A percentile compares a stretch with the other conserved stretches of the same genome.
These are phyloP conservation scores for Nakazawaea ambrosiae DNA, from an alignment of 805 yeast species.

Conservation along the genomic window DNA sequence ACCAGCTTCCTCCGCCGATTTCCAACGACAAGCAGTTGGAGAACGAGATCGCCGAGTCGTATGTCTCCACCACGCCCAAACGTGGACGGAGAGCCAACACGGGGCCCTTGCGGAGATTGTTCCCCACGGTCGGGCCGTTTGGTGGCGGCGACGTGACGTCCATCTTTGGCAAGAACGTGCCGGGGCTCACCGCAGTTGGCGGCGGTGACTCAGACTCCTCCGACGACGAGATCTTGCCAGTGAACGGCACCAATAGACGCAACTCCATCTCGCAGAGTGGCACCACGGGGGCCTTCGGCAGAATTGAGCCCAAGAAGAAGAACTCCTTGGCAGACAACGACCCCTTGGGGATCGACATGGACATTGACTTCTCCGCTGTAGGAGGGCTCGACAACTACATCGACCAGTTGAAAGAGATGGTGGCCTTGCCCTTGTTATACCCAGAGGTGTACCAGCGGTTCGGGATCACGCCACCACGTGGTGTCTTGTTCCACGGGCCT, in stretches of 20 bases:
- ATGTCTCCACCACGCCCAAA: slow-evolving; percentile 16
- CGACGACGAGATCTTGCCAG: slow-evolving; percentile 35
- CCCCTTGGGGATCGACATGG: slow-evolving; percentile 77
- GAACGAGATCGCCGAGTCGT: background rate
- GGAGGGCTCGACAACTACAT: slow-evolving; percentile 93
- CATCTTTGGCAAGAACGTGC: slow-evolving; percentile 62
- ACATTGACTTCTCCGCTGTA: slow-evolving; percentile 64
- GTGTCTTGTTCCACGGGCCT: slow-evolving; percentile 96
- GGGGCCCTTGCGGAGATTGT: slow-evolving; percentile 60
- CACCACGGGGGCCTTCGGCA: slow-evolving; percentile 9
- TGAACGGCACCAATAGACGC: slow-evolving; percentile 5
- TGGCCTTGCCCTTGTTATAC: slow-evolving; percentile 82
- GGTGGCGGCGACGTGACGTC: slow-evolving; percentile 94
- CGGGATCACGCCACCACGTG: slow-evolving; percentile 92
- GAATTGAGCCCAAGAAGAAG: slow-evolving; percentile 32
- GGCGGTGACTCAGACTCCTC: slow-evolving; percentile 35
- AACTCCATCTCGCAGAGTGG: slow-evolving; percentile 4
- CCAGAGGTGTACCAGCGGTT: slow-evolving; percentile 91
- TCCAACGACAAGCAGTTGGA: slow-evolving; percentile 30
- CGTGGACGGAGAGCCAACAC: slow-evolving; percentile 29
- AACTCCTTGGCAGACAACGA: slow-evolving; percentile 78
- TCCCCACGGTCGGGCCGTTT: slow-evolving; percentile 95
- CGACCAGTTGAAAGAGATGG: slow-evolving; percentile 93
- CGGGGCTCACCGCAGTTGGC: slow-evolving; percentile 35
- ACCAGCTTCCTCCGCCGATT: slow-evolving; percentile 79